Percentiles rank a stretch among this genome's conserved stretches.
Conservation (phyloP, 768 basidiomycete genomes). For the Glaciozyma martinii region DNA sequence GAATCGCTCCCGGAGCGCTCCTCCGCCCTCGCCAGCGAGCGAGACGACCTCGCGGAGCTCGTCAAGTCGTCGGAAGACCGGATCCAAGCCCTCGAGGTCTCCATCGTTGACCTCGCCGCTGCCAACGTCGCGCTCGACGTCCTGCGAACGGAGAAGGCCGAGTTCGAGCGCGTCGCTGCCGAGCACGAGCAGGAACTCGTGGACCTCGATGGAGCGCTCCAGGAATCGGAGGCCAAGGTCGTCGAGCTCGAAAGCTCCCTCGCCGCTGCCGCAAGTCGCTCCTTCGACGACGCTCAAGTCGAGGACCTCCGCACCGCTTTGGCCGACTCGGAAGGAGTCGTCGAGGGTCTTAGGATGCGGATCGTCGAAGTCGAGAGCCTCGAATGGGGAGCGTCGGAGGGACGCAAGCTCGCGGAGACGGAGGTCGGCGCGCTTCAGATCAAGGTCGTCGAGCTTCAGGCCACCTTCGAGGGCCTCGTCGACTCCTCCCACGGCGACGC, state of each 20-base stretch:
- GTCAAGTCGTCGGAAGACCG: neutral
- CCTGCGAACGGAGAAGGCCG: neutral
- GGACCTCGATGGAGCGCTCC: neutral
- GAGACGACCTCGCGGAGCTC: neutral
- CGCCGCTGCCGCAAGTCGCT: neutral
- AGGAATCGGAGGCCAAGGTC: neutral
- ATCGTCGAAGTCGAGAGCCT: neutral
- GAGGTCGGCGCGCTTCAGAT: neutral
- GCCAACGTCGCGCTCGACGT: neutral
- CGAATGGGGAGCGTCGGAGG: neutral
- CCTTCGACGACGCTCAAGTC: neutral
- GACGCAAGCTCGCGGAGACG: neutral
- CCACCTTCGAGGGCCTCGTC: neutral
- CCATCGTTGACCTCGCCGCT: neutral
- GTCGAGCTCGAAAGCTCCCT: neutral
- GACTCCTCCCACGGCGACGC: neutral
- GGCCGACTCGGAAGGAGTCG: no score
- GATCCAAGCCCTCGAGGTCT: neutral
- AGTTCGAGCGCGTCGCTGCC: neutral
- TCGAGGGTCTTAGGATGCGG: neutral
- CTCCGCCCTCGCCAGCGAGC: no score
- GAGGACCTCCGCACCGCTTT: neutral
- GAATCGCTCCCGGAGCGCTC: no score
- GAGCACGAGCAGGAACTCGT: neutral
- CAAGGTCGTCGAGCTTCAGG: neutral